Evolutionary conservation across 1,139 yeast genomes (phyloP).

Genomic region (Geotrichum cucujoidarum): DNA sequence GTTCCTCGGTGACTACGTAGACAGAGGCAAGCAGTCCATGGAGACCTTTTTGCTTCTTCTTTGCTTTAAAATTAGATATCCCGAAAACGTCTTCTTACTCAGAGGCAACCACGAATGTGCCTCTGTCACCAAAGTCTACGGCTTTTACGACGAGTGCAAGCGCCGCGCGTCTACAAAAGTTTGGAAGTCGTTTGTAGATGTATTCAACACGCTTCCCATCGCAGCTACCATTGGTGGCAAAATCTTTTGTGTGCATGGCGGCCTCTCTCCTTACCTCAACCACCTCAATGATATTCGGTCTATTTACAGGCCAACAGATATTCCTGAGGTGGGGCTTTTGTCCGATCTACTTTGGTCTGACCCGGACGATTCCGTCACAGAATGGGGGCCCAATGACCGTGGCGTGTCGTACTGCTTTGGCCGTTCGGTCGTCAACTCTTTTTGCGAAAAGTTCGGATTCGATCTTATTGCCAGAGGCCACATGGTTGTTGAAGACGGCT

Average conservation of each 20-base stretch:
- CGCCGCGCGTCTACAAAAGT: conserved; percentile 94
- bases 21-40: conserved; percentile 94
- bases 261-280: conserved; percentile 92
- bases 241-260: conserved; percentile 98
- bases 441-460: conserved; percentile 92
- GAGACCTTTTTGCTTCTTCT: conserved; percentile 89
- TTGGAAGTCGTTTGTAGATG: conserved; percentile 97
- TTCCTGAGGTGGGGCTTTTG: conserved; percentile 92
- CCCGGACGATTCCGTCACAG: conserved; percentile 94
- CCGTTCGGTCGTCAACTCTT: conserved; percentile 94
- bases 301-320: conserved; percentile 98
- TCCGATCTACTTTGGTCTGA: conserved; percentile 98
- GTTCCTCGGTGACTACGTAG: conserved; percentile 94
- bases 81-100: conserved; percentile 86
- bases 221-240: conserved; percentile 97
- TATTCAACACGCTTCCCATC: conserved; percentile 95
- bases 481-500: conserved; percentile 98
- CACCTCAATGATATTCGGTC: conserved; percentile 97
- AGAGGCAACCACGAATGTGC: conserved; percentile 99
- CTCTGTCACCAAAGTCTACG: conserved; percentile 91
- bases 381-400: conserved; percentile 97
- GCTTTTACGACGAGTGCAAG: conserved; percentile 93
- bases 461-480: conserved; percentile 97
- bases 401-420: conserved; percentile 98
- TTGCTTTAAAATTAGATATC: conserved; percentile 95